phyloP scores from a whole-genome alignment of 2,329 filamentous ascomycete genomes.

The Talaromyces islandicus region DNA sequence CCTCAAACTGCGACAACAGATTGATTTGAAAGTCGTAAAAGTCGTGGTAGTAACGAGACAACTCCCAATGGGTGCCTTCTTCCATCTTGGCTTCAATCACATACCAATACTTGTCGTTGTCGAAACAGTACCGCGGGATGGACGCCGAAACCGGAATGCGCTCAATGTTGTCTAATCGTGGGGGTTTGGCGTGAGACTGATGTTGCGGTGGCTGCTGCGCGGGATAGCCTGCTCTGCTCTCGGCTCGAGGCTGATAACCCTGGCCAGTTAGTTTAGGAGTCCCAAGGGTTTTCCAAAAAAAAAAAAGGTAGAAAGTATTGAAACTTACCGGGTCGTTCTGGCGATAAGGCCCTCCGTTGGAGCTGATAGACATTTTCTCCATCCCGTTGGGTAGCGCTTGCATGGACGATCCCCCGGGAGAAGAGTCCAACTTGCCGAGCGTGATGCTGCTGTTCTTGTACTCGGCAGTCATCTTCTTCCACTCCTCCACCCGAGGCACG shows the following conservation, averaged over 20 bases:
- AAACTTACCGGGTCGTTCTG: slow-evolving; percentile 43
- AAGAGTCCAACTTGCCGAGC: slow-evolving; percentile 73
- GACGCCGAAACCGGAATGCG: slow-evolving; percentile 60
- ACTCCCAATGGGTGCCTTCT: slow-evolving; percentile 85
- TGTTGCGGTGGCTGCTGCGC: slow-evolving; percentile 31
- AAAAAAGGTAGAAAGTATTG: too few relatives aligned
- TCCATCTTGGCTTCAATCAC: slow-evolving; percentile 88
- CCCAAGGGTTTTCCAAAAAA: slow-evolving; percentile 14
- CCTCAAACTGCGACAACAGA: slow-evolving; percentile 82
- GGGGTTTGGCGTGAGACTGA: slow-evolving; percentile 13
- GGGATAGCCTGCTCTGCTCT: slow-evolving; percentile 29
- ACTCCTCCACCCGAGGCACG: slow-evolving; percentile 92
- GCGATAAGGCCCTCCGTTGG: slow-evolving; percentile 46
- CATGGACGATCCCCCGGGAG: slow-evolving; percentile 24
- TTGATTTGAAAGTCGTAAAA: slow-evolving; percentile 99
- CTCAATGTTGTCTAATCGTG: neutral
- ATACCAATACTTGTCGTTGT: slow-evolving; percentile 98
- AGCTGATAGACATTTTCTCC: slow-evolving; percentile 72
- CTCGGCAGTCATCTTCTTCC: slow-evolving; percentile 99
- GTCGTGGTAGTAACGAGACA: slow-evolving; percentile 93
- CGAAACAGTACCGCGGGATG: slow-evolving; percentile 90
- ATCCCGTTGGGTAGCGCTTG: slow-evolving; percentile 63
- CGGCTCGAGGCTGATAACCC: slow-evolving; percentile 34
- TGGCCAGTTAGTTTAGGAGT: slow-evolving; percentile 8
- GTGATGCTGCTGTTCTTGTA: slow-evolving; percentile 99